phyloP scores from a whole-genome alignment of 139 green algal species.

The Chlorella vulgaris region DNA sequence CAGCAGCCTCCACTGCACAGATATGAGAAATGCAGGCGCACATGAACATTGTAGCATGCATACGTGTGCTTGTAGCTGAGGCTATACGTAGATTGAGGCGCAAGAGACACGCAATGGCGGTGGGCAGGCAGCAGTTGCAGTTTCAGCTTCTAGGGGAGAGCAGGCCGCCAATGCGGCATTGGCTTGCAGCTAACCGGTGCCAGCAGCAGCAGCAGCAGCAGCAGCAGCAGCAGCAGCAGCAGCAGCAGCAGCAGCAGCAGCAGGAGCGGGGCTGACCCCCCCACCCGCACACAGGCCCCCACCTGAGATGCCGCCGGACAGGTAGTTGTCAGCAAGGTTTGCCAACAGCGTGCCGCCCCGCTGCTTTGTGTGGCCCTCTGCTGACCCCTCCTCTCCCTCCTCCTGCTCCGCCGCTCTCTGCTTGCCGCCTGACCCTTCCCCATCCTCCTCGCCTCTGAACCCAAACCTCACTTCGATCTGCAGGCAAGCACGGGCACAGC shows the following conservation, averaged over 20 bases:
- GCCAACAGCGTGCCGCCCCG: not conserved
- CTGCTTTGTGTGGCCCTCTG: not conserved
- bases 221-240: too few species aligned
- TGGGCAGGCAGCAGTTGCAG: too few species aligned
- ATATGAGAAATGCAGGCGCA: too few species aligned
- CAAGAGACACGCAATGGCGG: not conserved
- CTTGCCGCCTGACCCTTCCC: too few species aligned
- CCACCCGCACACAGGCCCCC: conserved; percentile 29
- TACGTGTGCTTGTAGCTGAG: not conserved
- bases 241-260: too few species aligned
- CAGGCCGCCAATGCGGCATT: too few species aligned
- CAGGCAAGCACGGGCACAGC: too few species aligned
- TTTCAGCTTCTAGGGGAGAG: too few species aligned
- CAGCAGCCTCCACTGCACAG: conserved; percentile 15
- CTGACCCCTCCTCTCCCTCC: not conserved
- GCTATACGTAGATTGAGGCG: not conserved
- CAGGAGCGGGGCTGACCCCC: too few species aligned
- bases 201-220: too few species aligned
- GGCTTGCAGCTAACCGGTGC: too few species aligned
- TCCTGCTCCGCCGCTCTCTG: not conserved
- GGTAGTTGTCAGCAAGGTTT: not conserved
- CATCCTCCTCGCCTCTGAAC: not conserved
- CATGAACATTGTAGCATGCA: too few species aligned
- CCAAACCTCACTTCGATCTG: conserved; percentile 11
- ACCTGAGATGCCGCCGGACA: conserved; percentile 10